Base-by-base conservation (phyloP, 129 eudicot genomes). In the Ambrosia trifida region DNA sequence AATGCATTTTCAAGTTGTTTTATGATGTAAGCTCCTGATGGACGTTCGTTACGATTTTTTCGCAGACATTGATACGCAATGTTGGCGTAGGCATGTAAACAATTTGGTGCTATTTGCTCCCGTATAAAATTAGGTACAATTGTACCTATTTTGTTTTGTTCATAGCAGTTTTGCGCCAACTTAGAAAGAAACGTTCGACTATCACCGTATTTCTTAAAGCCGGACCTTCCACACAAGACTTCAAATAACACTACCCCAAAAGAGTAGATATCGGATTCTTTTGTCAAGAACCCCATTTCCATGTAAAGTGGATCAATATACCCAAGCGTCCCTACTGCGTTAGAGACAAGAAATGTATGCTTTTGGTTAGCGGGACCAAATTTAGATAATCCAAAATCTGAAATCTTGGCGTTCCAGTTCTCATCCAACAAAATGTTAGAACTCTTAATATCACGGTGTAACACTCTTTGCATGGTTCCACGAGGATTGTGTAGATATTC, bases 211-310 rank as follows among this genome's bases (percentile, higher is more conserved):
- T 54, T 54, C 13, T 8, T 54, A 9, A 54, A 0, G 61, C 61
- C 1, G 2, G 52, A 47, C 31, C 75, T 53, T 20, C 70, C 56
- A 24, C 70, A 66, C 41, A 59, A 2, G 10, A 59, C 17, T 31
- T 59, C 65, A 59, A 59, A 59, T 14, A 59, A 59, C 10, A 59
- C 65, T 5, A 59, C 19, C 0, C 65, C 65, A 59, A 59, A 31
- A 30, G 65, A 59, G 18, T 30, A 59, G 3, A 59, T 32, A 32
- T 59, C 65, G 11, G 36, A 57, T 57, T 57, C 63, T 57, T 57
- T 57, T 20, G n/a, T 54, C 14, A 54, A 54, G 14, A 54, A 9
- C n/a, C 33, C 58, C 58, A 6, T 51, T 2, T 51, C 58, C 2
- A 51, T 17, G 28, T 51, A 51, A 51, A 51, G 58, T 8, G 58